Evolutionary conservation across 441 rosid species (phyloP).

Genomic region (Bruguiera hainesii): DNA sequence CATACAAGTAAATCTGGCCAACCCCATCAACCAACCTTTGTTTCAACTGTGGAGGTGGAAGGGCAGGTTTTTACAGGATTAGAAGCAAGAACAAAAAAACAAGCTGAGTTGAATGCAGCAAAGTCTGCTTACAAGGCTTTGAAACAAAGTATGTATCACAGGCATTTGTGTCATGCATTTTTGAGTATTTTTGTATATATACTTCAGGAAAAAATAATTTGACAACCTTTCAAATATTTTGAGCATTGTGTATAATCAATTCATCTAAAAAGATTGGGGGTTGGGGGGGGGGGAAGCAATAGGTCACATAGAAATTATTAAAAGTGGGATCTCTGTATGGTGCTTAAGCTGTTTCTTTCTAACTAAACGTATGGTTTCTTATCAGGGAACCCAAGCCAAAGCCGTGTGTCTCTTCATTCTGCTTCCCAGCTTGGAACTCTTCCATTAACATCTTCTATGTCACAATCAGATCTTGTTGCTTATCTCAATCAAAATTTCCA

Average conservation of each 20-base stretch:
- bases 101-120: constrained; percentile 78
- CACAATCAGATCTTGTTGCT: constrained; percentile 16
- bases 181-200: neutral
- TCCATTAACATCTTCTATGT: constrained; percentile 12
- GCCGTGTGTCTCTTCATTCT: constrained; percentile 8
- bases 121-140: constrained; percentile 54
- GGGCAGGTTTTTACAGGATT: constrained; percentile 51
- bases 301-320: neutral
- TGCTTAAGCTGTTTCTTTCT: neutral
- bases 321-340: neutral
- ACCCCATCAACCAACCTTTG: constrained; percentile 47
- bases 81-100: constrained; percentile 55
- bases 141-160: constrained; percentile 36
- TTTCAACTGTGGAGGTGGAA: constrained; percentile 53
- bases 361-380: neutral
- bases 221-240: neutral
- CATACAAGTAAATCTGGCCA: constrained; percentile 42
- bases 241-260: neutral
- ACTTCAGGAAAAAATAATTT: neutral
- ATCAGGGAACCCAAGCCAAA: constrained; percentile 21
- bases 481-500: constrained; percentile 17
- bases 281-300: neutral
- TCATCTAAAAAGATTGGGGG: neutral
- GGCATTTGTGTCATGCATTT: neutral
- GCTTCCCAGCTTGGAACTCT: constrained; percentile 14